Percentiles rank a stretch among this genome's conserved stretches.
phyloP scores from a whole-genome alignment of 2,329 filamentous ascomycete genomes.

The Madurella fahalii region DNA sequence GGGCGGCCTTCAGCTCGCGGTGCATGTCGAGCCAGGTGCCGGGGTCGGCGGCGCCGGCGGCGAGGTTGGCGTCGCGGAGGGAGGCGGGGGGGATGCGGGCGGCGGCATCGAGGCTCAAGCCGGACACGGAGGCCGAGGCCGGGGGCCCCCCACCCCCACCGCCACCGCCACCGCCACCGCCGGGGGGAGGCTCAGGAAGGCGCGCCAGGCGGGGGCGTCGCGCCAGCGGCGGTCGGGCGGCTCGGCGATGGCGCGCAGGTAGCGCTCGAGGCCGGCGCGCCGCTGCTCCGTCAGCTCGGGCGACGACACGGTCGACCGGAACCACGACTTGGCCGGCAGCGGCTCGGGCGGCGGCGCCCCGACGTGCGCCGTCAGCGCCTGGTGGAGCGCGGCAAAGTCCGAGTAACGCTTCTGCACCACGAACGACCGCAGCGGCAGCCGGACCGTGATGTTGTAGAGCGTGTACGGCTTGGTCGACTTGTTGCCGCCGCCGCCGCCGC shows the following conservation, averaged over 20 bases:
- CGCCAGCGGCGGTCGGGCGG: slow-evolving; percentile 73
- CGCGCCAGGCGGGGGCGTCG: slow-evolving; percentile 66
- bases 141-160: slow-evolving; percentile 31
- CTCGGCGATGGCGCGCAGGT: slow-evolving; percentile 68
- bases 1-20: slow-evolving; percentile 64
- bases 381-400: slow-evolving; percentile 68
- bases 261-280: slow-evolving; percentile 64
- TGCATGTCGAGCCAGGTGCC: slow-evolving; percentile 74
- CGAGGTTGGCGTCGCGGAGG: slow-evolving; percentile 35
- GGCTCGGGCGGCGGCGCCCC: slow-evolving; percentile 61
- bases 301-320: slow-evolving; percentile 66
- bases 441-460: slow-evolving; percentile 72
- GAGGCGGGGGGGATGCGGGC: slow-evolving; percentile 37
- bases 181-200: slow-evolving; percentile 69
- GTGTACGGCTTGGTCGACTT: slow-evolving; percentile 61
- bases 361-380: slow-evolving; percentile 55
- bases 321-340: slow-evolving; percentile 72
- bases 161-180: too few species aligned
- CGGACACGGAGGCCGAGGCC: slow-evolving; percentile 23
- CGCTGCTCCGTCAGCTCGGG: slow-evolving; percentile 67
- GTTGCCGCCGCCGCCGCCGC: background rate
- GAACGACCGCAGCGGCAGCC: slow-evolving; percentile 70
- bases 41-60: slow-evolving; percentile 50
- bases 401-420: slow-evolving; percentile 79
- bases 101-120: slow-evolving; percentile 25